Base-by-base conservation (phyloP, 306 rosid species). In the Alnus glutinosa region DNA sequence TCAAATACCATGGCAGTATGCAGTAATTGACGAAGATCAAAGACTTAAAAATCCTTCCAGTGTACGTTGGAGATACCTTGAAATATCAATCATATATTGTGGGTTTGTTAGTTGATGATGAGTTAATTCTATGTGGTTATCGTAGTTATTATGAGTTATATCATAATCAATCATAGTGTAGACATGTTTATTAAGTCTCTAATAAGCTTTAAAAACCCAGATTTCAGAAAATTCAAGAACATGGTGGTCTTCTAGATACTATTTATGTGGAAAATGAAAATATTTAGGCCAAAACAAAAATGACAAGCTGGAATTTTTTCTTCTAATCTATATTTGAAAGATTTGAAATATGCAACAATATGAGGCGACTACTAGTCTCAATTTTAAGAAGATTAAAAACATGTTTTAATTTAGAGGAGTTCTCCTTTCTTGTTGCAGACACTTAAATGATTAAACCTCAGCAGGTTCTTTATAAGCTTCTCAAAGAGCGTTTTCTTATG, bases 11-110 rank as follows among this genome's bases (percentile, higher is more conserved):
- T 94, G 98, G 98, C 86, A 89, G 59, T 89, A 88, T 83, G 89
- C 95, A 75, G 85, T 94, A 81, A 89, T 94, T 79, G 97, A 94
- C 84, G 98, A 94, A 89, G 97, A 97, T 76, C 98, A 94, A 79
- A 79, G 98, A 85, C 98, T 94, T 74, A 94, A 94, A 80, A 94
- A 94, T 78, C 92, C 97, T 30, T 87, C 91, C 78, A 94, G 97
- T 82, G 98, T 94, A 94, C 51, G 97, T 88, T 59, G 46, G 80
- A 82, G 55, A 62, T 49, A 51, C 59, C 80, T 44, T 66, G 13
- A 7, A 49, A 75, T n/a, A 62, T 34, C 73, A 36, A 44, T 76
- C 80, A 23, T 55, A 23, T 23, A 23, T 11, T 32, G 18, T 11
- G 44, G 42, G 42, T 30, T 62, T 32, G 68, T 11, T 62, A 4